These are phyloP conservation scores for Penicillium malachiteum DNA, from an alignment of 495 filamentous ascomycete genomes.

Conservation along the genomic window DNA sequence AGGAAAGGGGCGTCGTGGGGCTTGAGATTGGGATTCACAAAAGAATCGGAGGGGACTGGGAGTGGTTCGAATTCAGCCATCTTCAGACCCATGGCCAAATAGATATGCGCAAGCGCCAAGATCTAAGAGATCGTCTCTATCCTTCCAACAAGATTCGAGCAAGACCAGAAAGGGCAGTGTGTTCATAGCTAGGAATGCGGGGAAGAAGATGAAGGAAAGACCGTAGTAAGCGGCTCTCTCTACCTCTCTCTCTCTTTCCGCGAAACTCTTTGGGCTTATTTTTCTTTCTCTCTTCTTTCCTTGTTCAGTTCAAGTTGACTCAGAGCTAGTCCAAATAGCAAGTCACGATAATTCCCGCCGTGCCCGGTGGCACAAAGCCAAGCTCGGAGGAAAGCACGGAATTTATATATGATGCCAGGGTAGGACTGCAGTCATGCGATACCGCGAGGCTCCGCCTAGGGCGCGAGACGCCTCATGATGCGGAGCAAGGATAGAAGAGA, in stretches of 20 bases:
- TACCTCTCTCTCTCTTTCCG: neutral
- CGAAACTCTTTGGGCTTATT: neutral
- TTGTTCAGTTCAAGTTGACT: constrained; percentile 4
- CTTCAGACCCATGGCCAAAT: constrained; percentile 25
- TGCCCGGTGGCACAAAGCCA: constrained; percentile 20
- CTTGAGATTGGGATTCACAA: constrained; percentile 14
- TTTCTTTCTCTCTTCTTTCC: neutral
- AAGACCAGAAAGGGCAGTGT: constrained; percentile 10
- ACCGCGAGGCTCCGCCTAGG: constrained; percentile 22
- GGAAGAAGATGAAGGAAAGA: constrained; percentile 5
- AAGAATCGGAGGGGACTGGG: constrained; percentile 22
- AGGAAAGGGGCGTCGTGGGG: constrained; percentile 22
- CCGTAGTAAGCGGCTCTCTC: neutral
- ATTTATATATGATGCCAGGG: constrained; percentile 14
- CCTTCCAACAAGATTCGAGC: constrained; percentile 12
- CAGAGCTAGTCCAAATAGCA: constrained; percentile 19
- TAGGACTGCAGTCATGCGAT: constrained; percentile 23
- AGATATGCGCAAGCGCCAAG: neutral
- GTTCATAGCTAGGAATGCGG: constrained; percentile 14
- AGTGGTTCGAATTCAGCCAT: constrained; percentile 31
- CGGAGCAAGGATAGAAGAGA: constrained; percentile 5
- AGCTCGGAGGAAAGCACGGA: constrained; percentile 3
- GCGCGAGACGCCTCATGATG: constrained; percentile 14
- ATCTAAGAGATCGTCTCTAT: constrained; percentile 3
- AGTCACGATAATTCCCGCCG: constrained; percentile 20